Base-by-base conservation (phyloP, 441 rosid genomes). In the Melastoma candidum region DNA sequence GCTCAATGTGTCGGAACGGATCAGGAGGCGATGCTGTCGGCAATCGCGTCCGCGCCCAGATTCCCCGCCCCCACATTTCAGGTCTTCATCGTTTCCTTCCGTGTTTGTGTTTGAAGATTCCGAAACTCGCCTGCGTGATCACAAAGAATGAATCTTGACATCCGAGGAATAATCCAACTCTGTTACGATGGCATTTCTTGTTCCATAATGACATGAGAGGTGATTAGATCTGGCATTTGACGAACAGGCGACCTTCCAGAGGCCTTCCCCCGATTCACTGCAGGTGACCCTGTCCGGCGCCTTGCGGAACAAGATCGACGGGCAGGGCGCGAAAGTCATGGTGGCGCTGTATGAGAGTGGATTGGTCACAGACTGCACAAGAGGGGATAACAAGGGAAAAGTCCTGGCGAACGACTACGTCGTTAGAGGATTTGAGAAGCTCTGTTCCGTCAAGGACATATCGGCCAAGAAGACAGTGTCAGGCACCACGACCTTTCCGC, bases 261-360 rank as follows among this genome's bases (percentile, higher is more conserved):
- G 79, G 72, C 86, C 81, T 4, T 69, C 88, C 36, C 60, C 86
- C 51, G 83, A 87, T 27, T 49, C 74, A 47, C 59, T 90, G 54
- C 86, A 83, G 66, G 83, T 83, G 58, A 60, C 75, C 22, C 53
- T 87, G 9, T 71, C 79, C 0, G 92, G 95, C 63, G 58, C 85
- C 0, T 49, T 87, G 56, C 74, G 88, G 56, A 64, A 63, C n/a
- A 87, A 83, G 57, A 68, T 77, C 48, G 93, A 87, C 32, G 73
- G 65, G 51, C 51, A 71, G 36, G 92, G 85, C 1, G 83, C 68
- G 39, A 76, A 74, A 36, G 47, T 90, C 49, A 84, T 87, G 95
- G 90, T 87, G 71, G 96, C 86, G 7, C 67, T 90, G 7, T 81
- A 83, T 49, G 95, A 90, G 62, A 79, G 48, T 5, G 92, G 95